phyloP scores from a whole-genome alignment of 495 filamentous ascomycete species.

The Lasiosphaeria hispida region DNA sequence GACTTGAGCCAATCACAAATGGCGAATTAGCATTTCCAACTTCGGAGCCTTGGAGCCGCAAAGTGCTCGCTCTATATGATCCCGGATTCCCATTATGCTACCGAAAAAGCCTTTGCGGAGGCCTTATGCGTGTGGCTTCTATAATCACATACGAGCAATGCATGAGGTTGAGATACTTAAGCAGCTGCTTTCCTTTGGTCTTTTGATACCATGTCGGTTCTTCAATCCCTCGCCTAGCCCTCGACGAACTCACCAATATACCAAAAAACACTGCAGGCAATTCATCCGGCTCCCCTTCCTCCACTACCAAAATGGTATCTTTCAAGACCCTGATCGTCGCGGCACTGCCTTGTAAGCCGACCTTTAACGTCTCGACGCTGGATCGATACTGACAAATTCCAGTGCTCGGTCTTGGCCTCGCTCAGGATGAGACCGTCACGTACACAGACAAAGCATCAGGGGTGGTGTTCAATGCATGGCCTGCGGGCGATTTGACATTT shows the following conservation, averaged over 20 bases:
- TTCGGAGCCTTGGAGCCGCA: conserved; percentile 8
- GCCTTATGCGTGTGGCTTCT: neutral
- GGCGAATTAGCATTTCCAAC: neutral
- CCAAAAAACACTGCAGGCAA: neutral
- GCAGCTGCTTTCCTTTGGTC: no score
- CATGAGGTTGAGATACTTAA: no score
- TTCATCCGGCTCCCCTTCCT: neutral
- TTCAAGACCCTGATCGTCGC: neutral
- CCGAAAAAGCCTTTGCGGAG: neutral
- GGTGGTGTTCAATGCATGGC: conserved; percentile 40
- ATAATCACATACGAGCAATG: neutral
- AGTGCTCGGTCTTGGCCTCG: conserved; percentile 3
- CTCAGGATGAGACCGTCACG: conserved; percentile 10
- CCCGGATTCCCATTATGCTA: neutral
- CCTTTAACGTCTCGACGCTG: neutral
- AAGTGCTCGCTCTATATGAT: conserved; percentile 2
- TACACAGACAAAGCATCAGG: conserved; percentile 38
- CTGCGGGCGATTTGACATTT: conserved; percentile 37
- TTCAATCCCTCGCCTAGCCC: no score
- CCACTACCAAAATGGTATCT: conserved; percentile 1
- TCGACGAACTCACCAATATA: neutral
- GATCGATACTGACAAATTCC: neutral
- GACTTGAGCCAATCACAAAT: conserved; percentile 4
- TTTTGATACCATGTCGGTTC: no score
- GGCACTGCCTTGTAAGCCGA: neutral